phyloP scores from a whole-genome alignment of 2,329 filamentous ascomycete genomes.

The Pseudopyrenochaeta lycopersici region DNA sequence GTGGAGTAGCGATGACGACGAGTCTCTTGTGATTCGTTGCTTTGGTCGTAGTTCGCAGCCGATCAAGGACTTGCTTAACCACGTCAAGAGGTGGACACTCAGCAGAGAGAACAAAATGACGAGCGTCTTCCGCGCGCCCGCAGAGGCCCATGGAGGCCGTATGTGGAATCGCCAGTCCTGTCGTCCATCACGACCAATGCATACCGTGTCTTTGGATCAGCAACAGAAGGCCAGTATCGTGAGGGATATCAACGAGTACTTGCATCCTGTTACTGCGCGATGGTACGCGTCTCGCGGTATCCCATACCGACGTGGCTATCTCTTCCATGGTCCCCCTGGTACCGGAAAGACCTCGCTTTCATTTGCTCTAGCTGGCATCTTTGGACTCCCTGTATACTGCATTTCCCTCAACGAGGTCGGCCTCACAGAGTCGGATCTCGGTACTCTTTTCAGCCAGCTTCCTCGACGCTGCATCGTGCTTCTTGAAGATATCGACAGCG shows the following conservation, averaged over 20 bases:
- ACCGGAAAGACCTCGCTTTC: conserved; percentile 73
- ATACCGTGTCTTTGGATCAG: conserved; percentile 77
- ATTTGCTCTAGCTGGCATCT: conserved; percentile 57
- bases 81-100: conserved; percentile 56
- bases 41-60: conserved; percentile 58
- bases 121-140: conserved; percentile 56
- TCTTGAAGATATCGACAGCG: conserved; percentile 59
- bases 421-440: conserved; percentile 72
- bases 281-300: conserved; percentile 89
- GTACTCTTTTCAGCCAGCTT: conserved; percentile 53
- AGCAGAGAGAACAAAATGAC: conserved; percentile 55
- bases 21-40: conserved; percentile 57
- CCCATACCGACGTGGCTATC: conserved; percentile 83
- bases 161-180: conserved; percentile 56
- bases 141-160: conserved; percentile 41
- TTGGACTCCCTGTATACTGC: conserved; percentile 57
- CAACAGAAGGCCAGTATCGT: conserved; percentile 72
- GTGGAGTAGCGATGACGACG: conserved; percentile 45
- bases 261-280: conserved; percentile 74
- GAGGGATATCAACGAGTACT: conserved; percentile 78
- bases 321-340: conserved; percentile 81
- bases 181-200: conserved; percentile 74
- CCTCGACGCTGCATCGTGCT: conserved; percentile 57
- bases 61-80: conserved; percentile 57
- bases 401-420: conserved; percentile 70